phyloP scores from a whole-genome alignment of 805 yeast genomes.

The Sungouiozyma ichnusensis region DNA sequence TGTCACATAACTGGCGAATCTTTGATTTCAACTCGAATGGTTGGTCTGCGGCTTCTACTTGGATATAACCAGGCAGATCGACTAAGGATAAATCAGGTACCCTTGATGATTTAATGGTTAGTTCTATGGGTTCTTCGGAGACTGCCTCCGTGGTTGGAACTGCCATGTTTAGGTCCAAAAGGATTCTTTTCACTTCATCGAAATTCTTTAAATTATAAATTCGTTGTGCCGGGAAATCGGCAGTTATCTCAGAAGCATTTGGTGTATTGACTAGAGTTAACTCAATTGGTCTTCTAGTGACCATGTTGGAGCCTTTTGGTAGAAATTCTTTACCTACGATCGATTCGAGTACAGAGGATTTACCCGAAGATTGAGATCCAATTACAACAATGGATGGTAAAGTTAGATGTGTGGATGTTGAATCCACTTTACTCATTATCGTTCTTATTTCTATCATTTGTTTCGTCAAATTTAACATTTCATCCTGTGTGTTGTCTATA shows the following conservation, averaged over 20 bases:
- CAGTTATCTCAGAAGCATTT: slow-evolving; percentile 67
- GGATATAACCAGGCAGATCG: slow-evolving; percentile 96
- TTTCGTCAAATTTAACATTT: slow-evolving; percentile 79
- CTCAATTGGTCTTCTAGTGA: slow-evolving; percentile 94
- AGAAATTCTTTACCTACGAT: slow-evolving; percentile 96
- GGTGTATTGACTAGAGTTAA: slow-evolving; percentile 84
- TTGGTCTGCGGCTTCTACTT: slow-evolving; percentile 93
- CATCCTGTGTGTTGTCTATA: slow-evolving; percentile 54
- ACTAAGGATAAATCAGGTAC: slow-evolving; percentile 91
- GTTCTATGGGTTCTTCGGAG: slow-evolving; percentile 87
- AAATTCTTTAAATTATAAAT: slow-evolving; percentile 79
- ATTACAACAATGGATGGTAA: slow-evolving; percentile 93
- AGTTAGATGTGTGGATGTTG: slow-evolving; percentile 59
- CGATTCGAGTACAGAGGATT: slow-evolving; percentile 89
- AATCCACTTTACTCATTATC: slow-evolving; percentile 64
- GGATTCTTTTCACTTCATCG: slow-evolving; percentile 74
- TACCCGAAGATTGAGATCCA: slow-evolving; percentile 96
- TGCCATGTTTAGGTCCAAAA: slow-evolving; percentile 82
- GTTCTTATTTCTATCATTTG: slow-evolving; percentile 95
- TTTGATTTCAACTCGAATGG: slow-evolving; percentile 73
- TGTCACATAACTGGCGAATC: slow-evolving; percentile 71
- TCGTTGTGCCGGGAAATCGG: slow-evolving; percentile 88
- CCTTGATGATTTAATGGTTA: slow-evolving; percentile 78
- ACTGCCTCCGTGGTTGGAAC: slow-evolving; percentile 81
- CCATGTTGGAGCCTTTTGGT: slow-evolving; percentile 98